phyloP scores from a whole-genome alignment of 768 basidiomycete genomes.

The Floccularia luteovirens region DNA sequence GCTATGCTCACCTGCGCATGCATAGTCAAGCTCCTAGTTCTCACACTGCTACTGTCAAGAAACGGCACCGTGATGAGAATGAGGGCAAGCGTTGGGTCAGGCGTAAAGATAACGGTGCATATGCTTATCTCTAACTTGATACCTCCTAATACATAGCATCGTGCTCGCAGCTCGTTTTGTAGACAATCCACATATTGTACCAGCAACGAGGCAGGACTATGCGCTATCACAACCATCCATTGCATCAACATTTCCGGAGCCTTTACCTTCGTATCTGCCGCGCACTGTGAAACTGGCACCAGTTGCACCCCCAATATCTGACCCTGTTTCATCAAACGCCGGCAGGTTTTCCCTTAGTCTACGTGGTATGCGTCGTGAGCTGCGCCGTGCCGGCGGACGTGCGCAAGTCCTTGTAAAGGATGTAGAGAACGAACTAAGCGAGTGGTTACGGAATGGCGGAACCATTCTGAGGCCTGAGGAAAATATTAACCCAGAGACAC shows the following conservation, averaged over 20 bases:
- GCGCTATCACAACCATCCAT: conserved; percentile 31
- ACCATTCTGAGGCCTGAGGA: conserved; percentile 46
- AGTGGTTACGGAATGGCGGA: conserved; percentile 57
- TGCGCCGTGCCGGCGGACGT: conserved; percentile 54
- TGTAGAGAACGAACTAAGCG: conserved; percentile 53
- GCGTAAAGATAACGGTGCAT: conserved; percentile 70
- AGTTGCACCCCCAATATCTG: conserved; percentile 26
- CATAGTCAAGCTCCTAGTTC: conserved; percentile 5
- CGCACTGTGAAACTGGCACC: conserved; percentile 50
- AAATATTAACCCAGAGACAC: conserved; percentile 5
- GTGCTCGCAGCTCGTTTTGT: conserved; percentile 59
- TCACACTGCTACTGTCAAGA: conserved; percentile 21
- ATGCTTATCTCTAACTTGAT: not conserved
- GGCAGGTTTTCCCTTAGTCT: conserved; percentile 73
- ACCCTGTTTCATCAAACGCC: conserved; percentile 54
- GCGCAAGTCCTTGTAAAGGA: conserved; percentile 59
- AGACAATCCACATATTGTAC: conserved; percentile 65
- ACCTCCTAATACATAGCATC: not conserved
- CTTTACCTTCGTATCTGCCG: conserved; percentile 63
- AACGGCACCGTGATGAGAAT: conserved; percentile 44
- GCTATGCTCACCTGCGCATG: conserved; percentile 43
- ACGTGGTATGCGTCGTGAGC: conserved; percentile 64
- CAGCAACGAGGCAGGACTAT: conserved; percentile 55
- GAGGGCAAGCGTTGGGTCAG: conserved; percentile 76
- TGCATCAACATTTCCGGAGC: conserved; percentile 64